A percentile compares a stretch with the other conserved stretches of the same genome.
phyloP scores from a whole-genome alignment of 768 basidiomycete species.

The Boletus rubroflammeus region DNA sequence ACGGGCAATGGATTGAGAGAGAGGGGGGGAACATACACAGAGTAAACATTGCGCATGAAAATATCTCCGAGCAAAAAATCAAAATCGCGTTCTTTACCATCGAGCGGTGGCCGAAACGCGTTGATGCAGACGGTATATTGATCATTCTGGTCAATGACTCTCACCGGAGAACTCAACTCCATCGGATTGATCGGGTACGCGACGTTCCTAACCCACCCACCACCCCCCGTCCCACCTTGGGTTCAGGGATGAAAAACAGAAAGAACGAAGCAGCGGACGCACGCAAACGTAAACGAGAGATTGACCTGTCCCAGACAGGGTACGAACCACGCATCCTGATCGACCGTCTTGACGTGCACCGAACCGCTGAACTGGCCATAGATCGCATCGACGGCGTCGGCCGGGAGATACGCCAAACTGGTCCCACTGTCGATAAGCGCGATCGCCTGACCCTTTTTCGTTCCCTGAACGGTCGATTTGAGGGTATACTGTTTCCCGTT shows the following conservation, averaged over 20 bases:
- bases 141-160: slow-evolving; percentile 25
- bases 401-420: slow-evolving; percentile 37
- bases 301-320: slow-evolving; percentile 31
- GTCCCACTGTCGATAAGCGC: slow-evolving; percentile 45
- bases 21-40: slow-evolving; percentile 30
- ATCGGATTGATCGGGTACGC: slow-evolving; percentile 42
- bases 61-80: slow-evolving; percentile 43
- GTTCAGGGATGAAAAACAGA: neutral
- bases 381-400: slow-evolving; percentile 34
- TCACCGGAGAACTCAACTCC: slow-evolving; percentile 35
- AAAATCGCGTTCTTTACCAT: slow-evolving; percentile 24
- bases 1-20: no score
- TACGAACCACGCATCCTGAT: slow-evolving; percentile 37
- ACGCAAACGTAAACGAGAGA: slow-evolving; percentile 24
- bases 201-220: slow-evolving; percentile 19
- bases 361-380: slow-evolving; percentile 39
- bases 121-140: slow-evolving; percentile 39
- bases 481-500: slow-evolving; percentile 29
- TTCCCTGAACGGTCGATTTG: slow-evolving; percentile 28
- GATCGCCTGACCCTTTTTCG: slow-evolving; percentile 31
- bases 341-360: slow-evolving; percentile 28
- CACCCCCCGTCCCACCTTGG: neutral
- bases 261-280: neutral
- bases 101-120: slow-evolving; percentile 31
- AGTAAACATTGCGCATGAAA: slow-evolving; percentile 46